Evolutionary conservation across 805 yeast species (phyloP), one percentile per base, ranked within the genome.

Genomic region (Pichia thaimueangensis): DNA sequence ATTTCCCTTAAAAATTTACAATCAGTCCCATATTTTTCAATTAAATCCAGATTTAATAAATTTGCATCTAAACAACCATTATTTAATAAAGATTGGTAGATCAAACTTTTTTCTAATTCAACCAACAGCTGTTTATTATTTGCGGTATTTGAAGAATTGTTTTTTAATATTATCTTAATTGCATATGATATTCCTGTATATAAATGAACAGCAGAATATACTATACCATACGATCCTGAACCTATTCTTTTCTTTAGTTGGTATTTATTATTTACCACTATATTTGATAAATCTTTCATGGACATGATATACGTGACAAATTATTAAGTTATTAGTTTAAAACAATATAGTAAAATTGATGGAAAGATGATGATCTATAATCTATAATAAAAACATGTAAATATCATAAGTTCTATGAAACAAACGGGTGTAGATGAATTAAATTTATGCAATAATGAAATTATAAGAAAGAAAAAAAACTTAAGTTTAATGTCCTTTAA

Each of bases 211-310:
- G 86, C 88, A 15, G 76, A 68, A 65, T 82, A 86, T 7, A 87
- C 91, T 25, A 82, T 68, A 5, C 95, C 95, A 54, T 81, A 87
- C 19, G 95, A 88, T 22, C 96, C 96, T 0, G 91, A 74, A 7
- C 96, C 95, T 10, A 82, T 72, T 50, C 76, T 72, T 45, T 63
- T 65, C 45, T 69, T 67, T 52, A 76, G 62, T 43, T 63, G 65
- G 49, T 65, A 67, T 21, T 67, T 63, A 49, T 60, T 57, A 48
- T 62, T 64, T 15, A 64, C 46, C 6, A 59, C 54, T 3, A 64
- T 49, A 27, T 56, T 58, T 1, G 62, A 42, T 8, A 62, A 50
- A 35, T 57, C 61, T 39, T 52, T 54, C 63, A 57, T 57, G 8
- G 50, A 37, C 45, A 38, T 42, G 17, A 19, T 17, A 5, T 13